A percentile compares a stretch with the other conserved stretches of the same genome.
phyloP scores from a whole-genome alignment of 139 green algal genomes.

The Chlorella vulgaris region DNA sequence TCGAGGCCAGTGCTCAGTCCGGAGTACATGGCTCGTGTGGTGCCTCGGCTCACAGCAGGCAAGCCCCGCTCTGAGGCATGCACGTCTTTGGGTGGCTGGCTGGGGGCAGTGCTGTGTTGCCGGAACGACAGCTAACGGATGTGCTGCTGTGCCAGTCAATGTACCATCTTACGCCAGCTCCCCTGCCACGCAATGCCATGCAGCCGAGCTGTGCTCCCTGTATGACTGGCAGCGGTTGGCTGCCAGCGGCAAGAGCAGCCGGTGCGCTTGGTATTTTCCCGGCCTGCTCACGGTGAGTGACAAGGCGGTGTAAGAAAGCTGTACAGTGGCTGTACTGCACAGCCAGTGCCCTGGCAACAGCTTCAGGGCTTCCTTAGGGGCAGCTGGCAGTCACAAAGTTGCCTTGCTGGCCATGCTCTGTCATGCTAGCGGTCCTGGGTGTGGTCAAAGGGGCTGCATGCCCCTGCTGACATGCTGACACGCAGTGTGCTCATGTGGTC shows the following conservation, averaged over 20 bases:
- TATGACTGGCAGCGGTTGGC: conserved; percentile 66
- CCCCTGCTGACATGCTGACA: too few species aligned
- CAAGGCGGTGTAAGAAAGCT: not conserved
- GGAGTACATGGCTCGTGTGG: conserved; percentile 22
- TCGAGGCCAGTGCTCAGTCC: not conserved
- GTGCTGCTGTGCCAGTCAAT: not conserved
- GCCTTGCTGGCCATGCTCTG: too few species aligned
- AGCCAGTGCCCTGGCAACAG: too few species aligned
- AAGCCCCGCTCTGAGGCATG: too few species aligned
- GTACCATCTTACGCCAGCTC: not conserved
- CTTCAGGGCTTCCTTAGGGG: too few species aligned
- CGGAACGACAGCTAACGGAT: too few species aligned
- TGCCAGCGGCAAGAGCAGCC: not conserved
- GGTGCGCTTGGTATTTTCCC: conserved; percentile 24
- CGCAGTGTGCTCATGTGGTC: not conserved
- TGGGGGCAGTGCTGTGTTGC: too few species aligned
- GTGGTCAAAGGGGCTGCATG: too few species aligned
- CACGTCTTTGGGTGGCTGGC: too few species aligned
- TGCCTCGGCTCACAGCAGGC: conserved; percentile 7
- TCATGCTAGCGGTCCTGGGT: too few species aligned
- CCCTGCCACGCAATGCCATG: not conserved
- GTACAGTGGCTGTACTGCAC: too few species aligned
- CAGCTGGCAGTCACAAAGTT: too few species aligned
- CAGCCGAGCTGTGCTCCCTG: conserved; percentile 54
- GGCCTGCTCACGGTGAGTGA: conserved; percentile 17